A percentile compares a stretch with the other conserved stretches of the same genome.
Conservation (phyloP, 306 rosid genomes). For the Parietaria judaica region DNA sequence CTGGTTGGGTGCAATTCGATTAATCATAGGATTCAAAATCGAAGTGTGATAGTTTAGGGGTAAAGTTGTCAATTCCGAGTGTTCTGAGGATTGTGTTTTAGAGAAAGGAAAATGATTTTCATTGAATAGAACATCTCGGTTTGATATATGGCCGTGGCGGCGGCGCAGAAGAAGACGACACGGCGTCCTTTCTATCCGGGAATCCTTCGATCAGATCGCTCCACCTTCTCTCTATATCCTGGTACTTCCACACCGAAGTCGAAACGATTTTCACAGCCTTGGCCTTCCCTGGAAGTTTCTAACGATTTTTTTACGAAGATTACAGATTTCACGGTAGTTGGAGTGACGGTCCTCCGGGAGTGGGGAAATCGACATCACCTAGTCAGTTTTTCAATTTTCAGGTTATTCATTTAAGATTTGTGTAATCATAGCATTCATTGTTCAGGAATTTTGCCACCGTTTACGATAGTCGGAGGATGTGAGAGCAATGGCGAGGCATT, state of each 20-base stretch:
- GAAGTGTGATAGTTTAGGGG: too few species aligned
- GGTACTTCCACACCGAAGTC: slow-evolving; percentile 72
- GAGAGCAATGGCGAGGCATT: slow-evolving; percentile 73
- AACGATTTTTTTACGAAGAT: slow-evolving; percentile 62
- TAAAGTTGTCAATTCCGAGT: neutral
- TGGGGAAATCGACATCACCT: slow-evolving; percentile 74
- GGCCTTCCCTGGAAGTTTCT: neutral
- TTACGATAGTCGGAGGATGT: slow-evolving; percentile 56
- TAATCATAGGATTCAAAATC: too few species aligned
- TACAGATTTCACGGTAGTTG: slow-evolving; percentile 74
- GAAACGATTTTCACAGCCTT: neutral
- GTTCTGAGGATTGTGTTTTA: slow-evolving; percentile 28
- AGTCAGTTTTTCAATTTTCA: slow-evolving; percentile 29
- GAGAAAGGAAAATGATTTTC: neutral
- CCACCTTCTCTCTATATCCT: slow-evolving; percentile 82
- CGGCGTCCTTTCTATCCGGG: slow-evolving; percentile 58
- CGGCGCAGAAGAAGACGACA: slow-evolving; percentile 48
- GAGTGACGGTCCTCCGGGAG: slow-evolving; percentile 82
- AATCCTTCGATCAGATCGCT: slow-evolving; percentile 79
- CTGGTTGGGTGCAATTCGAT: too few species aligned
- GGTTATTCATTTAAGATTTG: neutral
- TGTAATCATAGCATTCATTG: too few species aligned
- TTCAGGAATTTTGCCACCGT: slow-evolving; percentile 81
- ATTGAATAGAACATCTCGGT: too few species aligned
- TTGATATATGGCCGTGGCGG: slow-evolving; percentile 8